Evolutionary conservation across 371 early-diverging fungal genomes (phyloP), one percentile per base, ranked within the genome.

Genomic region (Saksenaea vasiformis): DNA sequence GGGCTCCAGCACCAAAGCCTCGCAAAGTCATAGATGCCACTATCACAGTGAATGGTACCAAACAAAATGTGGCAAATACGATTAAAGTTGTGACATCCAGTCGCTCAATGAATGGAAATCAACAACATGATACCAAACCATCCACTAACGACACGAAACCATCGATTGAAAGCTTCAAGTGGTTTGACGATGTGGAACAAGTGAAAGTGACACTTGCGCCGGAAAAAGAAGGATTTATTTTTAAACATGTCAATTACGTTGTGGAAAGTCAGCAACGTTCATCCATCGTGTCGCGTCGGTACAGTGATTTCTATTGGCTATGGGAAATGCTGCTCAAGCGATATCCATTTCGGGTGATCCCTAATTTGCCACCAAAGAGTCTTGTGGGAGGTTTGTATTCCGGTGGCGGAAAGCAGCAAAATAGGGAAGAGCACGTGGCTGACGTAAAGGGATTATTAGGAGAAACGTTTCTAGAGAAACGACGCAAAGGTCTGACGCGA

Each of bases 401-500:
- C 72, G 68, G 74, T 71, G 27, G 43, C 31, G 31, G 7, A 31
- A 31, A 31, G 31, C 31, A 31, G 7, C 31, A 31, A n/a, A 31
- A 31, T 31, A 59, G n/a, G 4, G 34, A 31, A 26, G 31, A 22
- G 35, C n/a, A 53, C 19, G 10, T 53, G 37, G 15, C 15, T 31
- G 28, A 19, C 37, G 13, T 11, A 55, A 1, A 27, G 47, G 27
- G 35, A 62, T 36, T 1, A 37, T 59, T 76, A 83, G 88, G 79
- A 24, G 90, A 93, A 64, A 77, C 79, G 7, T 94, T 94, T 71
- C 63, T 93, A 53, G 92, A 91, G 60, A 83, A 85, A 57, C 76
- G 94, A 37, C 77, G 91, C 14, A 86, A 87, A 34, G 92, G 91
- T 0, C 67, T 94, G 26, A 74, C 84, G 0, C 79, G 94, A n/a